Conservation (phyloP, 768 basidiomycete species). For the Cystobasidium tubakii region DNA sequence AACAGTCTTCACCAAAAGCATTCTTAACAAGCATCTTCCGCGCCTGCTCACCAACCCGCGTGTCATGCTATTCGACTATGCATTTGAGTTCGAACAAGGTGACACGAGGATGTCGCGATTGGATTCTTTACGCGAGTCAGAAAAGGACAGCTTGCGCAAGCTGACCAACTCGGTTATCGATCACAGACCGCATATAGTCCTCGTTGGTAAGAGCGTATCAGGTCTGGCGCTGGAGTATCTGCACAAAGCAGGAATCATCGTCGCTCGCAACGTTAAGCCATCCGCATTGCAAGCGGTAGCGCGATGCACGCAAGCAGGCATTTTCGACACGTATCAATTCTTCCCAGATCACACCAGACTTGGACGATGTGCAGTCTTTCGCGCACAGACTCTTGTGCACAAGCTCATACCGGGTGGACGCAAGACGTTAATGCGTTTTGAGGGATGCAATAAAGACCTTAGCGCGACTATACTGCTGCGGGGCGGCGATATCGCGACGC, state of each 20-base stretch:
- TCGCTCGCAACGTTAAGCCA: constrained; percentile 80
- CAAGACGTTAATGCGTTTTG: constrained; percentile 97
- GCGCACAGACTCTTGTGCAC: constrained; percentile 91
- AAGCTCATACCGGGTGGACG: constrained; percentile 83
- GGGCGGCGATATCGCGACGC: constrained; percentile 72
- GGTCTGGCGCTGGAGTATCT: constrained; percentile 81
- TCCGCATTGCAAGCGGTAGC: constrained; percentile 80
- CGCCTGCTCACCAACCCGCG: constrained; percentile 75
- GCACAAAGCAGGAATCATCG: constrained; percentile 75
- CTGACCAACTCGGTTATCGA: constrained; percentile 84
- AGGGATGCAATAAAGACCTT: constrained; percentile 85
- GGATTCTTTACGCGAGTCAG: constrained; percentile 78
- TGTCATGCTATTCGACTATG: constrained; percentile 66
- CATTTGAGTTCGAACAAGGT: constrained; percentile 70
- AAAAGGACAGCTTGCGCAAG: constrained; percentile 85
- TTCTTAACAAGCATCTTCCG: constrained; percentile 92
- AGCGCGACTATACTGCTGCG: constrained; percentile 90
- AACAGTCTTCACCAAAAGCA: constrained; percentile 94
- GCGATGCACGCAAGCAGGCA: constrained; percentile 89
- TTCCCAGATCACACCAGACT: constrained; percentile 24
- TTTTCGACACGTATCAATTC: constrained; percentile 92
- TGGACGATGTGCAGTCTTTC: constrained; percentile 77
- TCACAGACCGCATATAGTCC: constrained; percentile 79
- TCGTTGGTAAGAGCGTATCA: constrained; percentile 87
- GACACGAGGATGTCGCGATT: constrained; percentile 74